phyloP scores from a whole-genome alignment of 2,329 filamentous ascomycete species.

The Trichoderma hamatum region DNA sequence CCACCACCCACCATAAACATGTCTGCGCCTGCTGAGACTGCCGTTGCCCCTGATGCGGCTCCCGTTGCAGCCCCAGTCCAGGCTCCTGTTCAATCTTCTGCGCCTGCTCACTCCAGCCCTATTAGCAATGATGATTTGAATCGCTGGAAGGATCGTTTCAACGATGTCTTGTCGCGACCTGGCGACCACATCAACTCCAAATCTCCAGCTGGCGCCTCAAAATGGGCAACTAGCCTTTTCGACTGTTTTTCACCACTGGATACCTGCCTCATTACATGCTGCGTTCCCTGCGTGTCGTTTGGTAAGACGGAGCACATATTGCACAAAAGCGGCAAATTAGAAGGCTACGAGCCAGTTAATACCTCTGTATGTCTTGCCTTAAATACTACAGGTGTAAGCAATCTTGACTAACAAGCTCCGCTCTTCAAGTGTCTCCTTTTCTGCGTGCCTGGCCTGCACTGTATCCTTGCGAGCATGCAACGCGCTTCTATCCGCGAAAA shows the following conservation, averaged over 20 bases:
- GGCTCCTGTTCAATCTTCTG: slow-evolving; percentile 19
- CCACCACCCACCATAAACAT: background rate
- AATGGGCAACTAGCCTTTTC: slow-evolving; percentile 48
- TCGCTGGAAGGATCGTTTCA: slow-evolving; percentile 49
- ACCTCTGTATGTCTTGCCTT: slow-evolving; percentile 43
- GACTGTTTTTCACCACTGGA: slow-evolving; percentile 50
- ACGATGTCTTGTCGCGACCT: slow-evolving; percentile 48
- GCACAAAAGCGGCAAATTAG: slow-evolving; percentile 44
- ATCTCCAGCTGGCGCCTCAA: slow-evolving; percentile 42
- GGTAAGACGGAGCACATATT: slow-evolving; percentile 53
- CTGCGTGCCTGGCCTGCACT: slow-evolving; percentile 48
- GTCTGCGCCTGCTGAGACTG: slow-evolving; percentile 16
- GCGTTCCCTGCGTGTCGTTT: slow-evolving; percentile 52
- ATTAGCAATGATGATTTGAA: slow-evolving; percentile 49
- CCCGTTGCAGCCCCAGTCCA: background rate
- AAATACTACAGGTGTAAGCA: slow-evolving; percentile 4
- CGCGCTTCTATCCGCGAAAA: slow-evolving; percentile 49
- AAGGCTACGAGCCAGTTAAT: slow-evolving; percentile 52
- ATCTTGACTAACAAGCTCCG: slow-evolving; percentile 24
- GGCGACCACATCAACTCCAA: slow-evolving; percentile 48
- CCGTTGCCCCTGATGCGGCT: background rate
- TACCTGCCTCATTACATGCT: slow-evolving; percentile 50
- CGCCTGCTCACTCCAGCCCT: slow-evolving; percentile 34
- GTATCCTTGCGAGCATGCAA: slow-evolving; percentile 50
- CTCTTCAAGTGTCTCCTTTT: slow-evolving; percentile 47